Evolutionary conservation across 805 yeast species (phyloP), one percentile per base, ranked within the genome.

Genomic region (Dipodascus geniculatus): DNA sequence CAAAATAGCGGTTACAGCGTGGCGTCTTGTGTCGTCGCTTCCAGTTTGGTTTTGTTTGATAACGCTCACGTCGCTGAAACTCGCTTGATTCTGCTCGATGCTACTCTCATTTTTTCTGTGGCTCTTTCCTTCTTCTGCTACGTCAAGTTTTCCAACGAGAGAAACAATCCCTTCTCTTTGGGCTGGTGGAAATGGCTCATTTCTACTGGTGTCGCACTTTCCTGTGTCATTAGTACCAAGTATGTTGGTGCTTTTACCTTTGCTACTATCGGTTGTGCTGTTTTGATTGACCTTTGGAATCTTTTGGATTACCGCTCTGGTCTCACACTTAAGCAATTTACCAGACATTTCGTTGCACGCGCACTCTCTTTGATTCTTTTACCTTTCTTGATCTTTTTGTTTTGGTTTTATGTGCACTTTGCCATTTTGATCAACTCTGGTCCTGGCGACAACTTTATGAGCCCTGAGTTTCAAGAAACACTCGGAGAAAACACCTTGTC

Each of bases 181-280:
- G 58, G 72, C 53, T 93, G 99, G 99, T 87, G 93, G 82, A 70
- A 72, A 51, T 93, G 99, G 99, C 75, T 93, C 50, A 65, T 75
- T 23, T 68, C 79, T 48, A 91, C 98, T 3, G 99, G 99, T 42
- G 73, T 87, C 6, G 75, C 91, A 1, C 76, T 93, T 55, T 87
- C 97, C 0, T 82, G 91, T 66, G 97, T 93, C 31, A 91, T 93
- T 56, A 85, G 96, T 48, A 93, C 97, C 55, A 93, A 93, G 67
- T 90, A 93, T 68, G 96, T 93, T 48, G 99, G 99, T 68, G 85
- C 85, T 6, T 85, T 93, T 74, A 89, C 98, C 0, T 93, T 84
- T 68, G 75, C 83, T 50, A 80, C 95, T 52, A 80, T 93, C 60
- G 99, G 99, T 31, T 68, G 80, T 54, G 96, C 95, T 48, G 97